These are phyloP conservation scores for Hypoxylon sp. DNA, from an alignment of 2,329 filamentous ascomycete species.

Conservation along the genomic window DNA sequence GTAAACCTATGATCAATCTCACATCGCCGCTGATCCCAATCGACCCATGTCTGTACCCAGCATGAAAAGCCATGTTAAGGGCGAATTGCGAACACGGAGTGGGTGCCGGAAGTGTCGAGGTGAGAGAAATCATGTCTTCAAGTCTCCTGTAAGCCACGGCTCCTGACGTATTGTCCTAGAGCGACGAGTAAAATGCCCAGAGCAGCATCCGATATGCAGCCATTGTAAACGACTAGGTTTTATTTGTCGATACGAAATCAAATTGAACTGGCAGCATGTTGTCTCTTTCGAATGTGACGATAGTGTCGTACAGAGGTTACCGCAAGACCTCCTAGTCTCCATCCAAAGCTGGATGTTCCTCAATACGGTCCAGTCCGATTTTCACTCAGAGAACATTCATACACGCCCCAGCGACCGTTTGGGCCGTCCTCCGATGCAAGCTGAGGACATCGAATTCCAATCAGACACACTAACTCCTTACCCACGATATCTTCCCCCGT, in stretches of 20 bases:
- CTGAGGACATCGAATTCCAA: slow-evolving; percentile 10
- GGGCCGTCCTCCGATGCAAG: background rate
- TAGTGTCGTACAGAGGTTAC: slow-evolving; percentile 10
- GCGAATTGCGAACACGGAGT: slow-evolving; percentile 46
- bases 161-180: slow-evolving; percentile 28
- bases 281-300: slow-evolving; percentile 11
- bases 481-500: slow-evolving; percentile 37
- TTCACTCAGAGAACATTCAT: slow-evolving; percentile 14
- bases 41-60: slow-evolving; percentile 8
- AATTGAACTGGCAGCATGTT: slow-evolving; percentile 45
- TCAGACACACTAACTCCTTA: slow-evolving; percentile 22
- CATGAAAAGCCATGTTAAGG: slow-evolving; percentile 26
- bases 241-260: slow-evolving; percentile 47
- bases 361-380: slow-evolving; percentile 36
- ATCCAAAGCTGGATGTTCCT: slow-evolving; percentile 43
- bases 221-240: slow-evolving; percentile 45
- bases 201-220: slow-evolving; percentile 45
- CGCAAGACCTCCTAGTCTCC: slow-evolving; percentile 34
- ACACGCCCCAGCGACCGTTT: background rate
- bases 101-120: slow-evolving; percentile 47
- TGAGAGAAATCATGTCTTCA: slow-evolving; percentile 27
- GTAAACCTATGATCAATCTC: slow-evolving; percentile 16
- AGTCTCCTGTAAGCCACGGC: background rate
- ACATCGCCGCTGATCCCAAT: slow-evolving; percentile 17
- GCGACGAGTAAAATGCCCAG: slow-evolving; percentile 49